Evolutionary conservation across 352 stramenopile species (phyloP), one percentile per base, ranked within the genome.

Genomic region (Globisporangium alternatum): DNA sequence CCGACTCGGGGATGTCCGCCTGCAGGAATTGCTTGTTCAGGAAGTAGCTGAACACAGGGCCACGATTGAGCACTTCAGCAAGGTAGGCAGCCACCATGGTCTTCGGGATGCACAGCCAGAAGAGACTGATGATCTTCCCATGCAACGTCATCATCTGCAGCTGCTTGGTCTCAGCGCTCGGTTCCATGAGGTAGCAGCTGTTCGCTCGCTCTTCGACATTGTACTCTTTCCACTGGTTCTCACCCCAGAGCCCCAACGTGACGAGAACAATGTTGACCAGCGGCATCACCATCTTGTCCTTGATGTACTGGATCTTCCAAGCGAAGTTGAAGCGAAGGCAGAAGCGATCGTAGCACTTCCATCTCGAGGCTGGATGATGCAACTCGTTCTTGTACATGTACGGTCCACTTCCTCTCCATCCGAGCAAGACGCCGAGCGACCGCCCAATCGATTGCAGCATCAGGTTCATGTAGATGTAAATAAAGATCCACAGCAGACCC

Each of bases 91-190:
- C 60, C 13, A 86, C 47, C 45, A 76, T 75, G 1, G 74, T 81
- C 39, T 77, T 62, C 0, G 80, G 74, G n/a, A 89, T 72, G 28
- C 77, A 86, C 2, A 89, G 58, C 80, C 80, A 89, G 52, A 89
- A 80, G 1, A 89, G 63, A 66, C 75, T 85, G 30, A 78, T 67
- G 60, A 89, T 82, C 59, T 89, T 89, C 35, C 80, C 80, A 21
- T 89, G 80, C 35, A 89, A 47, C 2, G 80, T 64, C 80, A 89
- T 89, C 77, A 89, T 85, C 62, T 89, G 77, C n/a, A 89, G 60
- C 64, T 89, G 80, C 68, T 85, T 86, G 64, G 78, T 70, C 41
- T 86, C 80, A 0, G 61, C 74, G 41, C 75, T 83, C 10, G 77
- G 80, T 31, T 89, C 80, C 77, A 85, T 83, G 10, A 72, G 56